phyloP scores from a whole-genome alignment of 139 green algal species.

The Chlorella sp. region DNA sequence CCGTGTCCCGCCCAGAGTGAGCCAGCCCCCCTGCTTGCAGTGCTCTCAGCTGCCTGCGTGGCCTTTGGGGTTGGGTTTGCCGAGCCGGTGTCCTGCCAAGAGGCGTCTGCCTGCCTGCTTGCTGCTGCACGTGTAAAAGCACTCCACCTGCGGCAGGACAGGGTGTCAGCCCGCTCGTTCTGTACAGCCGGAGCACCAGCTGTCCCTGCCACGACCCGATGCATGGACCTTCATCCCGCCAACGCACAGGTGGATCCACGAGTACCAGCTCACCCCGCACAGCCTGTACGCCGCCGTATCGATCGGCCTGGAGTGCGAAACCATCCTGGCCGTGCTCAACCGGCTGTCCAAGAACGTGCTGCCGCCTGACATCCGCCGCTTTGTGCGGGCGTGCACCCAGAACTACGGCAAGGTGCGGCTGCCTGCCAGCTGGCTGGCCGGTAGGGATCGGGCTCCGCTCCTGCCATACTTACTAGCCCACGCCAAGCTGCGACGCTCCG shows the following conservation, averaged over 20 bases:
- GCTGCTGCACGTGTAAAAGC: too few relatives aligned
- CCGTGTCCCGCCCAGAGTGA: constrained; percentile 88
- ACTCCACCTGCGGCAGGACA: too few relatives aligned
- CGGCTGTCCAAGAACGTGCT: constrained; percentile 82
- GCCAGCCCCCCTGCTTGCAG: neutral
- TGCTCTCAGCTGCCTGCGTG: neutral
- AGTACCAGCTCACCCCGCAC: constrained; percentile 95
- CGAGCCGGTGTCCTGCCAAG: too few relatives aligned
- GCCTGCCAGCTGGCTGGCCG: neutral
- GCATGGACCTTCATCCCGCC: neutral
- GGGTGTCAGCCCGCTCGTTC: too few relatives aligned
- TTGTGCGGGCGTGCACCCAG: constrained; percentile 87
- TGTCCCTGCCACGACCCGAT: constrained; percentile 67
- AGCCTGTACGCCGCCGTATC: constrained; percentile 97
- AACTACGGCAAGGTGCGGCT: constrained; percentile 96
- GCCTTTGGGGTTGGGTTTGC: too few relatives aligned
- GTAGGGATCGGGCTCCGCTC: neutral
- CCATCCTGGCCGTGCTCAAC: constrained; percentile 92
- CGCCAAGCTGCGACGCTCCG: neutral
- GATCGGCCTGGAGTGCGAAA: constrained; percentile 90
- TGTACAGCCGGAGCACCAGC: too few relatives aligned
- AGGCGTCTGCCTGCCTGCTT: too few relatives aligned
- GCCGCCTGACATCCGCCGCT: constrained; percentile 71
- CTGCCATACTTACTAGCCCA: neutral
- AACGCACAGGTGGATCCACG: constrained; percentile 17